Percentiles rank a stretch among this genome's conserved stretches.
Evolutionary conservation across 345 rosid genomes (phyloP).

Genomic region (Populus nigra): DNA sequence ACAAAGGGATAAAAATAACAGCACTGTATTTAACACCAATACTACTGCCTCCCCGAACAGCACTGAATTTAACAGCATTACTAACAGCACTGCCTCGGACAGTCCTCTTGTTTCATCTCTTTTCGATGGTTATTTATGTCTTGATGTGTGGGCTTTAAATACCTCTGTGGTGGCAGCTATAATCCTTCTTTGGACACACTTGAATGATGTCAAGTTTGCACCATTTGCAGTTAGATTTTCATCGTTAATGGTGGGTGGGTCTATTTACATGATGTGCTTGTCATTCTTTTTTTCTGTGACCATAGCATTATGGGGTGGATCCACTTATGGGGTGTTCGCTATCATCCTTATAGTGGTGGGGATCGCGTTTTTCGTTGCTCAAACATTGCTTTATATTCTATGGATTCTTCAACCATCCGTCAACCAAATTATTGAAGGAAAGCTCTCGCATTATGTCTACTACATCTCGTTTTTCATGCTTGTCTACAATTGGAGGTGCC

Average conservation of each 20-base stretch:
- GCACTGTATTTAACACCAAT: not conserved
- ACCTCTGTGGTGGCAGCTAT: not conserved
- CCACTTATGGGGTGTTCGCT: not conserved
- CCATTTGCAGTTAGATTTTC: not conserved
- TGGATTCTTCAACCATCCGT: not conserved
- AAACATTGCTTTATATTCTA: not conserved
- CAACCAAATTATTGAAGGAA: not conserved
- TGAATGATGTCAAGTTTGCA: not conserved
- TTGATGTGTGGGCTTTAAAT: not conserved
- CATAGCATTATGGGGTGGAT: not conserved
- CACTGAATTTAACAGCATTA: not conserved
- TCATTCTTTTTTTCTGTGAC: not conserved
- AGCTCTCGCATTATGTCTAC: not conserved
- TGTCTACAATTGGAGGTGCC: not conserved
- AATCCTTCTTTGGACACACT: not conserved
- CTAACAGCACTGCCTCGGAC: not conserved
- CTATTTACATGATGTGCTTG: conserved; percentile 5
- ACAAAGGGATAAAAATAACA: not conserved
- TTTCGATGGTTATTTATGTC: not conserved
- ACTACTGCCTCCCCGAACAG: not conserved
- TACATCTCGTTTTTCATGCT: not conserved
- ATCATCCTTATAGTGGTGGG: not conserved
- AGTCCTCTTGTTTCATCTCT: not conserved
- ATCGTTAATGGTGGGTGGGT: not conserved
- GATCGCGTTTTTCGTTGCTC: too few species aligned